phyloP scores from a whole-genome alignment of 768 basidiomycete genomes.

The Suillus paluster region DNA sequence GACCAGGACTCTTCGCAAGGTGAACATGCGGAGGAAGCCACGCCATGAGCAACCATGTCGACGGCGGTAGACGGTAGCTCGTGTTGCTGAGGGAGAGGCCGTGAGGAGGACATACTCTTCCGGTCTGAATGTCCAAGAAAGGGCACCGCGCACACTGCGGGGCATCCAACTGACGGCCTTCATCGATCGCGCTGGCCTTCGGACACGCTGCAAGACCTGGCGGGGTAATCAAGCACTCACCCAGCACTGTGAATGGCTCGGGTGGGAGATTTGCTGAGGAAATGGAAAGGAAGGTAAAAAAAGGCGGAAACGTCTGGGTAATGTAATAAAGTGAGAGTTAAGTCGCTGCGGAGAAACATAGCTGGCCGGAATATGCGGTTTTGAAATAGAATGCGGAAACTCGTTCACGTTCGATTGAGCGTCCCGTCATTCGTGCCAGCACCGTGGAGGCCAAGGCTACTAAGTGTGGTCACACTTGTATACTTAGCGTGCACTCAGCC shows the following conservation, averaged over 20 bases:
- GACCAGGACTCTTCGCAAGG: constrained; percentile 34
- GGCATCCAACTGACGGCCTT: constrained; percentile 14
- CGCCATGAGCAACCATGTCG: constrained; percentile 18
- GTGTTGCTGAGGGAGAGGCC: not conserved
- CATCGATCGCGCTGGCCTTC: not conserved
- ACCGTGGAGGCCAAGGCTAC: not conserved
- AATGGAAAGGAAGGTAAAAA: not conserved
- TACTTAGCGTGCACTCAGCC: not conserved
- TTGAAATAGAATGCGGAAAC: not conserved
- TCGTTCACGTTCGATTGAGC: not conserved
- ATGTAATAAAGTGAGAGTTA: not conserved
- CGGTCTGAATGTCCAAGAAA: constrained; percentile 7
- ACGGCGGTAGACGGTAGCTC: constrained; percentile 12
- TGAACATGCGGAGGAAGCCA: constrained; percentile 14
- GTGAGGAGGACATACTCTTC: constrained; percentile 21
- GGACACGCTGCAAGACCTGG: not conserved
- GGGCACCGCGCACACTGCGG: not conserved
- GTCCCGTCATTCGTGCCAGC: not conserved
- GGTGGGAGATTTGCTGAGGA: not conserved
- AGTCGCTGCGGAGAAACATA: not conserved
- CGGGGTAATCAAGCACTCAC: not conserved
- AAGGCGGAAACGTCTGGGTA: not conserved
- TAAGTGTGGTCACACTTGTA: not conserved
- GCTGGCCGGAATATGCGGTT: not conserved
- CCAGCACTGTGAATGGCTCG: not conserved